These are phyloP conservation scores for Phialocephala subalpina DNA, from an alignment of 2,329 filamentous ascomycete species.

Conservation along the genomic window DNA sequence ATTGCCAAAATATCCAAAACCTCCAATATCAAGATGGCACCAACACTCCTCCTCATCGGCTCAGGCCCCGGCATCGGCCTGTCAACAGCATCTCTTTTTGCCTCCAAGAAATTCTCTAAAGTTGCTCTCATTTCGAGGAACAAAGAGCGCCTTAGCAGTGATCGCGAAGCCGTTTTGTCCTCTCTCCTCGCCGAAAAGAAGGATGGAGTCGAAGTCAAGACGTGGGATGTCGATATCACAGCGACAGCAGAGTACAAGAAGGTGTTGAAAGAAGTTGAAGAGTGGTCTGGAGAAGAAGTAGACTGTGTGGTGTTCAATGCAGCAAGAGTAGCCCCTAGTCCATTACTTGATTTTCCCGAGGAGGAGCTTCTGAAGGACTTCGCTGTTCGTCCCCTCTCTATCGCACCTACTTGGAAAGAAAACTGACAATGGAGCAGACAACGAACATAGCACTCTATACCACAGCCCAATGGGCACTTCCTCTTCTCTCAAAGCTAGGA, in stretches of 20 bases:
- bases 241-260: slow-evolving; percentile 48
- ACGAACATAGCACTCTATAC: slow-evolving; percentile 57
- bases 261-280: slow-evolving; percentile 52
- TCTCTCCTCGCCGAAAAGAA: slow-evolving; percentile 33
- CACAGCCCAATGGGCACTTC: slow-evolving; percentile 56
- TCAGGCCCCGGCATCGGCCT: slow-evolving; percentile 58
- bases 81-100: slow-evolving; percentile 50
- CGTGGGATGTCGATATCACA: slow-evolving; percentile 53
- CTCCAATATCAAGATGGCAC: slow-evolving; percentile 9
- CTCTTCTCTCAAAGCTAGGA: slow-evolving; percentile 48
- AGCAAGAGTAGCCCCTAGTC: slow-evolving; percentile 53
- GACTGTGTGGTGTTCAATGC: slow-evolving; percentile 62
- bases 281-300: slow-evolving; percentile 47
- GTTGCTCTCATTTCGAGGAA: slow-evolving; percentile 57
- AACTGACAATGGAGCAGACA: slow-evolving; percentile 44
- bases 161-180: slow-evolving; percentile 47
- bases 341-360: slow-evolving; percentile 51
- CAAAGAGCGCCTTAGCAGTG: slow-evolving; percentile 48
- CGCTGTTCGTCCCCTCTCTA: slow-evolving; percentile 45
- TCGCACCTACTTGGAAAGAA: not conserved
- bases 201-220: slow-evolving; percentile 48
- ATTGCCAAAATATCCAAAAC: not conserved
- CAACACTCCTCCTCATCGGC: slow-evolving; percentile 49
- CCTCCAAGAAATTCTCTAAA: slow-evolving; percentile 53
- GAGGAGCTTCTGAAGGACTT: slow-evolving; percentile 58